Evolutionary conservation across 1,284 basidiomycete genomes (phyloP).

Genomic region (Malassezia nana): DNA sequence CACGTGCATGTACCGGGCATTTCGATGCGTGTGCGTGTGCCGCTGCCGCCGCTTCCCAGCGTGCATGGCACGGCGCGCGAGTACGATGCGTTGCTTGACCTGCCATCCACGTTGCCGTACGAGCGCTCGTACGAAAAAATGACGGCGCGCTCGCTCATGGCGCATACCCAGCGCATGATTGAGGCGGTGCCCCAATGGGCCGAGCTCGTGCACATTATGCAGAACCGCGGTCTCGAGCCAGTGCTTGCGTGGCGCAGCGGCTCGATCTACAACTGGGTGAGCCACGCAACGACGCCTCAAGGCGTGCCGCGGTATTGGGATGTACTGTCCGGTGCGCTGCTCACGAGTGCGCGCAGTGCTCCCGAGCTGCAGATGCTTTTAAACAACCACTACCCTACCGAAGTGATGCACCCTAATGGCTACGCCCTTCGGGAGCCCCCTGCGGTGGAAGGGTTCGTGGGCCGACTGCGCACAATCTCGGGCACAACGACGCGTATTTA

Average conservation of each 20-base stretch:
- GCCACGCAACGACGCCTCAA: constrained; percentile 59
- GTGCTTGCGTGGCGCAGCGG: constrained; percentile 66
- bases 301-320: constrained; percentile 61
- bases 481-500: constrained; percentile 60
- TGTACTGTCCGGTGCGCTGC: constrained; percentile 62
- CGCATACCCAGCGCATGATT: constrained; percentile 51
- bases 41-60: constrained; percentile 52
- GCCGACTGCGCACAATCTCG: constrained; percentile 58
- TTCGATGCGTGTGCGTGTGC: constrained; percentile 58
- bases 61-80: neutral
- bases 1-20: constrained; percentile 54
- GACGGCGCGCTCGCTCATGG: neutral
- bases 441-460: constrained; percentile 66
- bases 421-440: constrained; percentile 60
- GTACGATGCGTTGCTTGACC: neutral
- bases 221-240: constrained; percentile 56
- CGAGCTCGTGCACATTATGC: constrained; percentile 55
- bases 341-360: constrained; percentile 39
- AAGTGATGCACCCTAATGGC: constrained; percentile 56
- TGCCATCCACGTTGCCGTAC: neutral
- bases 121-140: neutral
- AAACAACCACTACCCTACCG: constrained; percentile 58
- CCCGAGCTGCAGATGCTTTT: constrained; percentile 60
- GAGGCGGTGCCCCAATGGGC: constrained; percentile 58
- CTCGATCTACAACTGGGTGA: constrained; percentile 68